Conservation (phyloP, 495 filamentous ascomycete species). For the Aspergillus sclerotioniger region DNA sequence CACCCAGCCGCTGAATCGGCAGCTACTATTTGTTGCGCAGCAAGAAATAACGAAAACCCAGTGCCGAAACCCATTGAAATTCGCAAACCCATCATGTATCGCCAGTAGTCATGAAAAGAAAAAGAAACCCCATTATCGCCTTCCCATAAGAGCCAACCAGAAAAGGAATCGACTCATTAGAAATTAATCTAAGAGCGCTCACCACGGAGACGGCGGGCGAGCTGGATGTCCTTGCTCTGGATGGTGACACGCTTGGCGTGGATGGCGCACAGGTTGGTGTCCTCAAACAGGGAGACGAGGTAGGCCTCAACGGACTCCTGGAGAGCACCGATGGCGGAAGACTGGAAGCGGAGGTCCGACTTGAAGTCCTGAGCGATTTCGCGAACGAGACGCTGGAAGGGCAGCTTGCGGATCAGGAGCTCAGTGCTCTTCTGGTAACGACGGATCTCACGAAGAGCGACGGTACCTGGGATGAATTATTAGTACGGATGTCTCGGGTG, state of each 20-base stretch:
- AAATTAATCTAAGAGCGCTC: conserved; percentile 70
- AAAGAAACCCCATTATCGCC: conserved; percentile 49
- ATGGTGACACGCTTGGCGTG: conserved; percentile 99
- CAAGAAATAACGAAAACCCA: conserved; percentile 38
- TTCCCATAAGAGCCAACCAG: conserved; percentile 42
- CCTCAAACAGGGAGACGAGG: conserved; percentile 99
- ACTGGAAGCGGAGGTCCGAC: conserved; percentile 99
- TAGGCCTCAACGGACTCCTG: conserved; percentile 99
- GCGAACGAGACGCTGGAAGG: conserved; percentile 99
- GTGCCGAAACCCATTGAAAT: conserved; percentile 48
- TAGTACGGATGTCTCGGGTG: conserved; percentile 24
- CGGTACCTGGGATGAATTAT: conserved; percentile 64
- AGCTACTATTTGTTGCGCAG: conserved; percentile 40
- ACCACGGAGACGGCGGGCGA: conserved; percentile 92
- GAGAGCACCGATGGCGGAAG: conserved; percentile 98
- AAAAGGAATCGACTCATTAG: conserved; percentile 30
- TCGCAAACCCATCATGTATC: conserved; percentile 50
- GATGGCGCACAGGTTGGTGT: conserved; percentile 99
- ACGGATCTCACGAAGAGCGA: conserved; percentile 99
- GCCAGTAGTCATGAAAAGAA: conserved; percentile 48
- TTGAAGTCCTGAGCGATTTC: conserved; percentile 99
- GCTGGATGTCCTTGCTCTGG: conserved; percentile 95
- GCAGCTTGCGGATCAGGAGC: conserved; percentile 99
- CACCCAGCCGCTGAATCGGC: conserved; percentile 30
- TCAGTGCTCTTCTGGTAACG: conserved; percentile 99